Evolutionary conservation across 306 rosid species (phyloP).

Genomic region (Rosa rugosa): DNA sequence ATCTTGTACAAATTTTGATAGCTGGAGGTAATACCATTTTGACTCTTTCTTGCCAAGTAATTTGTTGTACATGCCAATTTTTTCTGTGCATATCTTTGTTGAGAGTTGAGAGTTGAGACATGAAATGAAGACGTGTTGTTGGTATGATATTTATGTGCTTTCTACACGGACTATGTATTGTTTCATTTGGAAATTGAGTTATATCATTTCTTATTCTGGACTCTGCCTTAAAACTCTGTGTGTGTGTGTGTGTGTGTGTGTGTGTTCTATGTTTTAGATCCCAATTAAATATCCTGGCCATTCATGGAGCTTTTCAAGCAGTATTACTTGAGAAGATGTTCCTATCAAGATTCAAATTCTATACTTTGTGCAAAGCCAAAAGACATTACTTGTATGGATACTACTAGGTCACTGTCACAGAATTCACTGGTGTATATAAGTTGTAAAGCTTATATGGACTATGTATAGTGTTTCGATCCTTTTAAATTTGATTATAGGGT

Average conservation of each 20-base stretch:
- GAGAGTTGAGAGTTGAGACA: background rate
- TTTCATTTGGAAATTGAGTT: too few species aligned
- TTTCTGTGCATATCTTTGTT: background rate
- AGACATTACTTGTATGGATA: too few species aligned
- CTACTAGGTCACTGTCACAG: background rate
- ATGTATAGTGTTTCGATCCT: background rate
- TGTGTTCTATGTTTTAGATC: background rate
- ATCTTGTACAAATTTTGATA: background rate
- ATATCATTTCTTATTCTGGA: too few species aligned
- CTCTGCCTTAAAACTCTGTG: too few species aligned
- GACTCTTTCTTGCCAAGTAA: background rate
- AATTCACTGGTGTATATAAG: too few species aligned
- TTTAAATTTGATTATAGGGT: background rate
- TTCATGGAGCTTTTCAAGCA: background rate
- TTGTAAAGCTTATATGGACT: background rate
- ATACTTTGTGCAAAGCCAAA: background rate
- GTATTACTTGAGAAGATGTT: background rate
- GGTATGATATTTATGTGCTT: background rate
- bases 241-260: too few species aligned
- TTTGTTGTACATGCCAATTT: background rate
- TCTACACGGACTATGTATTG: background rate
- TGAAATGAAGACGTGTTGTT: background rate
- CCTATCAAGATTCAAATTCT: too few species aligned
- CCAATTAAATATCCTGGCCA: background rate
- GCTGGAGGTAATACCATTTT: background rate